Percentiles rank a stretch among this genome's conserved stretches.
phyloP scores from a whole-genome alignment of 1,284 basidiomycete genomes.

The Cerrena zonata region DNA sequence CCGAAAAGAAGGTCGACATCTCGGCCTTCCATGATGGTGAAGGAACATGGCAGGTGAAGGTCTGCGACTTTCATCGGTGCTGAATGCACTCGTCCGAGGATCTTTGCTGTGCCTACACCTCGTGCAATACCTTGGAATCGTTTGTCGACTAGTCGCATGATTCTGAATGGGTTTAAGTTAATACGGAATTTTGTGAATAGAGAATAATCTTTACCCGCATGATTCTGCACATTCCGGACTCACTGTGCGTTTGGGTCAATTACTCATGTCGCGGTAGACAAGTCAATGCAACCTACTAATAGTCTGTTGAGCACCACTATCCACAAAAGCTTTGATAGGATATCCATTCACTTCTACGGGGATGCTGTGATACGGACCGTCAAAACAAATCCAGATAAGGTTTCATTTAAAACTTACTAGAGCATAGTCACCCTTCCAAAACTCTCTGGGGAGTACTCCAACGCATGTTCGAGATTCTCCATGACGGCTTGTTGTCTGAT shows the following conservation, averaged over 20 bases:
- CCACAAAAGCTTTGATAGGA: conserved; percentile 93
- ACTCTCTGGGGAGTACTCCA: conserved; percentile 87
- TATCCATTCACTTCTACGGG: conserved; percentile 87
- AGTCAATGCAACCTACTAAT: conserved; percentile 71
- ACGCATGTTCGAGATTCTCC: conserved; percentile 87
- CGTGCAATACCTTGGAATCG: conserved; percentile 86
- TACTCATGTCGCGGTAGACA: too few relatives aligned
- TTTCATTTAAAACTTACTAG: conserved; percentile 72
- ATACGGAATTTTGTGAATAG: background rate
- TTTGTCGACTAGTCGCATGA: conserved; percentile 89
- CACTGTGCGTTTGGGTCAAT: conserved; percentile 58
- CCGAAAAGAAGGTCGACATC: conserved; percentile 92
- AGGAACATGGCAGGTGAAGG: conserved; percentile 82
- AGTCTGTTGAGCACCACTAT: conserved; percentile 93
- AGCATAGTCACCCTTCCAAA: conserved; percentile 97
- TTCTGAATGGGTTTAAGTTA: conserved; percentile 35
- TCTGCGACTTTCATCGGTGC: conserved; percentile 86
- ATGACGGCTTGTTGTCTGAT: conserved; percentile 86
- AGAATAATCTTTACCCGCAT: conserved; percentile 62
- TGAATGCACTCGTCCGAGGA: conserved; percentile 89
- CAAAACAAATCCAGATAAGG: too few relatives aligned
- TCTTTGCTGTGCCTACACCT: conserved; percentile 94
- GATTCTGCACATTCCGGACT: conserved; percentile 90
- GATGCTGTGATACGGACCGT: too few relatives aligned
- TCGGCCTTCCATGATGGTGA: conserved; percentile 94